phyloP scores from a whole-genome alignment of 2,329 filamentous ascomycete species.

The Scopulariopsis brevicaulis region DNA sequence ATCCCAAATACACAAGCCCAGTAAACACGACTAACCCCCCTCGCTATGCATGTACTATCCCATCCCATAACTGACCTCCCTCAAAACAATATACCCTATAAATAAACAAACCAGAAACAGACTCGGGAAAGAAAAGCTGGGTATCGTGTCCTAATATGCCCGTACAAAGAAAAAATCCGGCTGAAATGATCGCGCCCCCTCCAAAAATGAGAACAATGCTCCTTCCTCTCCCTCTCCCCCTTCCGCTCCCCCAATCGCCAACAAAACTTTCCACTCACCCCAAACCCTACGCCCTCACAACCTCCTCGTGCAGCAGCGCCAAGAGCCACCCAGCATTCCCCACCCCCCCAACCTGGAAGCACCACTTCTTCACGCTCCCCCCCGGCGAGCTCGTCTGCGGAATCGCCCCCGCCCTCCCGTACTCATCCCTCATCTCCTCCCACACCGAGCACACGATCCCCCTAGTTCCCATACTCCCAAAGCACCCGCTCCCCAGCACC shows the following conservation, averaged over 20 bases:
- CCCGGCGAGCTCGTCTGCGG: conserved; percentile 38
- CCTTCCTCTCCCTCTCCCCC: neutral
- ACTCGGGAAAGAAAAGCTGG: neutral
- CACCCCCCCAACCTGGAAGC: conserved; percentile 45
- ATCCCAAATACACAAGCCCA: too few relatives aligned
- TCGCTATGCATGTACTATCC: neutral
- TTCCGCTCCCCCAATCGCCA: neutral
- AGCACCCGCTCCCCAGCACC: conserved; percentile 73
- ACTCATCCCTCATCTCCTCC: conserved; percentile 60
- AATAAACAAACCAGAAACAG: neutral
- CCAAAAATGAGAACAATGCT: too few relatives aligned
- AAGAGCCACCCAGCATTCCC: conserved; percentile 44
- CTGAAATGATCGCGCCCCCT: neutral
- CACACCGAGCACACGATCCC: conserved; percentile 86
- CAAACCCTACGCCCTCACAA: conserved; percentile 22
- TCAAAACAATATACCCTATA: neutral
- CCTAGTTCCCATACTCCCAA: conserved; percentile 70
- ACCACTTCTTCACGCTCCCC: conserved; percentile 51
- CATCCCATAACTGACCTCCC: neutral
- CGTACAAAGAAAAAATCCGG: neutral
- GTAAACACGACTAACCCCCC: neutral
- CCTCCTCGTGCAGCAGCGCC: conserved; percentile 44
- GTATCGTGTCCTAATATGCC: neutral
- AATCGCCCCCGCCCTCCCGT: conserved; percentile 40
- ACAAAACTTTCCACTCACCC: neutral